Conservation (phyloP, 2,329 filamentous ascomycete species). For the Berkeleyomyces rouxiae region DNA sequence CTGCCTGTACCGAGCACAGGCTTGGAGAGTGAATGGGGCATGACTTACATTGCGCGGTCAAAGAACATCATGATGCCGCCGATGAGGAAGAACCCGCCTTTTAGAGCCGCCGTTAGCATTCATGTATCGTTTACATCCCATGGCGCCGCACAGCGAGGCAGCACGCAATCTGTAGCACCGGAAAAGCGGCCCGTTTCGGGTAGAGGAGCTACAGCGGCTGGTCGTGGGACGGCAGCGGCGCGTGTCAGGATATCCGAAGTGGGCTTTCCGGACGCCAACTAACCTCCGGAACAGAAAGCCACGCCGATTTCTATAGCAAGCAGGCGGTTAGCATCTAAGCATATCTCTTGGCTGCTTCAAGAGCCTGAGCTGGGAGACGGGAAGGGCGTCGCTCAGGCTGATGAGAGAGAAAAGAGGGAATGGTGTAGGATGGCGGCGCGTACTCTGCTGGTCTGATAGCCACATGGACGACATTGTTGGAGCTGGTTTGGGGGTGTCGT, state of each 20-base stretch:
- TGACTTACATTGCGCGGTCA: conserved; percentile 74
- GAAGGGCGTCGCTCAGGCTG: background rate
- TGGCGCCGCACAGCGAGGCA: background rate
- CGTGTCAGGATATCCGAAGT: background rate
- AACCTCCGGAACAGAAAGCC: conserved; percentile 94
- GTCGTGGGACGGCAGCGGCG: too few relatives aligned
- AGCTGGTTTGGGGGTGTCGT: background rate
- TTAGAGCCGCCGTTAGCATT: background rate
- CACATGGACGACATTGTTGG: conserved; percentile 73
- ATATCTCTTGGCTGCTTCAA: background rate
- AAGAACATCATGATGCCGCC: conserved; percentile 95
- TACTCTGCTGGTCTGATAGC: conserved; percentile 92
- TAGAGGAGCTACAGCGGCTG: too few relatives aligned
- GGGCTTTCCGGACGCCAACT: conserved; percentile 20
- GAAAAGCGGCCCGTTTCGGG: background rate
- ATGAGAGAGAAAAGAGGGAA: background rate
- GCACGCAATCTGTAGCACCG: background rate
- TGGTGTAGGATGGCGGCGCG: conserved; percentile 5
- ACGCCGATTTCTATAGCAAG: conserved; percentile 70
- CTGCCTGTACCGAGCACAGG: background rate
- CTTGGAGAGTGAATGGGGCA: background rate
- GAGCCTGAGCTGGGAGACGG: background rate
- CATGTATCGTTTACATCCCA: background rate
- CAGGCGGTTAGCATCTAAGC: conserved; percentile 16
- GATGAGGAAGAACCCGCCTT: conserved; percentile 87